These are phyloP conservation scores for Colletotrichum agaves DNA, from an alignment of 2,329 filamentous ascomycete genomes.

Conservation along the genomic window DNA sequence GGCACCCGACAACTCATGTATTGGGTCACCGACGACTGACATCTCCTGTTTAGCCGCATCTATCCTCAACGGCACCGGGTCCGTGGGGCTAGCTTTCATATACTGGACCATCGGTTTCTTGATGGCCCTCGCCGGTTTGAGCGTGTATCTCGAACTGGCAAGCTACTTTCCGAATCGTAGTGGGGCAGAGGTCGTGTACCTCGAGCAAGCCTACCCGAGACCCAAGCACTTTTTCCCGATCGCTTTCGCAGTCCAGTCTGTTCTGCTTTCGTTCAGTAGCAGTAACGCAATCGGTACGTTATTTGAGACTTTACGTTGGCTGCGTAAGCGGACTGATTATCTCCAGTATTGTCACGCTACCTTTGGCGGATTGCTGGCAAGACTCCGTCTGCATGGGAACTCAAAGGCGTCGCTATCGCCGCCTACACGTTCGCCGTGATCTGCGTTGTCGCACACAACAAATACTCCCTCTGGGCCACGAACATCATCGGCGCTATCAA, in stretches of 20 bases:
- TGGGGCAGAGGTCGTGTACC: slow-evolving; percentile 73
- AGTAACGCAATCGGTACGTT: slow-evolving; percentile 67
- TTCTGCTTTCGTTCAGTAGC: slow-evolving; percentile 73
- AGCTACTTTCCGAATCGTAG: slow-evolving; percentile 74
- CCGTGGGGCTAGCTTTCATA: slow-evolving; percentile 69
- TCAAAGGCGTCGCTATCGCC: slow-evolving; percentile 74
- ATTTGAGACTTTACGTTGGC: no score
- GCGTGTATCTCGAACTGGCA: slow-evolving; percentile 71
- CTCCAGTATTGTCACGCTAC: slow-evolving; percentile 68
- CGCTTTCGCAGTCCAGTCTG: slow-evolving; percentile 71
- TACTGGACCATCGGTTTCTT: slow-evolving; percentile 73
- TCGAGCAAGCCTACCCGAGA: slow-evolving; percentile 74
- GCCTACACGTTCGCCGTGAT: slow-evolving; percentile 69
- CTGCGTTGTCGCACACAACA: slow-evolving; percentile 64
- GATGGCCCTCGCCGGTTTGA: slow-evolving; percentile 64
- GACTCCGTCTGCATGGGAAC: slow-evolving; percentile 66
- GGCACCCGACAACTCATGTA: no score
- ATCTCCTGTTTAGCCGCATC: slow-evolving; percentile 57
- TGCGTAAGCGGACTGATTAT: neutral
- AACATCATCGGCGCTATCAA: slow-evolving; percentile 70
- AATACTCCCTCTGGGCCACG: slow-evolving; percentile 64
- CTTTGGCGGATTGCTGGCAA: slow-evolving; percentile 66
- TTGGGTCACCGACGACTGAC: slow-evolving; percentile 4
- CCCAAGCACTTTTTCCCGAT: slow-evolving; percentile 73
- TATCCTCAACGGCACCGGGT: slow-evolving; percentile 68